Base-by-base conservation (phyloP, 208 protist genomes). In the Acanthamoeba comandoni region DNA sequence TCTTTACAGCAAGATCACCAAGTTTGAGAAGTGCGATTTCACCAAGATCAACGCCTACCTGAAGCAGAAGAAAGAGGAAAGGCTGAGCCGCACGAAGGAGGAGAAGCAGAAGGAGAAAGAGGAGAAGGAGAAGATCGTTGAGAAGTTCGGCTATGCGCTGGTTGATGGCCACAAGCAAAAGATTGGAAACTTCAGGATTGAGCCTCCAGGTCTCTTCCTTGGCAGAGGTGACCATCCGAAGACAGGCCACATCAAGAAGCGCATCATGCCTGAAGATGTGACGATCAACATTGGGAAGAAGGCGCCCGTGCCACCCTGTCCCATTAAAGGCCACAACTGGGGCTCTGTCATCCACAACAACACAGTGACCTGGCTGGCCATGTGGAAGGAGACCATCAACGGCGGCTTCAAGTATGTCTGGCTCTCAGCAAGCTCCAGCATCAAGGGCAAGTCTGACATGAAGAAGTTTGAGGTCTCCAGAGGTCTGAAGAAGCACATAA, bases 121-220 rank as follows among this genome's bases (percentile, higher is more conserved):
- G 48, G 94, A 97, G 71, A 96, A 96, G 87, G 96, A 97, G 29
- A 93, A 94, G 75, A 93, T 98, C 64, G 96, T 96, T 39, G 96
- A 98, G 65, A 94, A 96, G 22, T 98, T 97, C 93, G 94, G 95
- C 71, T 98, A 79, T 87, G 98, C 97, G 84, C 55, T 98, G 0
- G 96, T 98, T 92, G 97, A 99, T 93, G 98, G 98, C 9, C 93
- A 95, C 19, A 95, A 97, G 91, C 95, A 98, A 93, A 97, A 97
- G 94, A 58, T 99, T 89, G 98, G 97, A 71, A 99, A 99, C 93
- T 99, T 98, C 91, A 95, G 96, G 48, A 97, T 99, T 15, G 99
- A 99, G 94, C 98, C 98, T 49, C 99, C 98, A 15, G 98, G 98
- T 9, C 95, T 99, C 0, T 99, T 99, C 94, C 97, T 97, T 52